A percentile compares a stretch with the other conserved stretches of the same genome.
These are phyloP conservation scores for Colletotrichum orbiculare DNA, from an alignment of 2,329 filamentous ascomycete genomes.

Conservation along the genomic window DNA sequence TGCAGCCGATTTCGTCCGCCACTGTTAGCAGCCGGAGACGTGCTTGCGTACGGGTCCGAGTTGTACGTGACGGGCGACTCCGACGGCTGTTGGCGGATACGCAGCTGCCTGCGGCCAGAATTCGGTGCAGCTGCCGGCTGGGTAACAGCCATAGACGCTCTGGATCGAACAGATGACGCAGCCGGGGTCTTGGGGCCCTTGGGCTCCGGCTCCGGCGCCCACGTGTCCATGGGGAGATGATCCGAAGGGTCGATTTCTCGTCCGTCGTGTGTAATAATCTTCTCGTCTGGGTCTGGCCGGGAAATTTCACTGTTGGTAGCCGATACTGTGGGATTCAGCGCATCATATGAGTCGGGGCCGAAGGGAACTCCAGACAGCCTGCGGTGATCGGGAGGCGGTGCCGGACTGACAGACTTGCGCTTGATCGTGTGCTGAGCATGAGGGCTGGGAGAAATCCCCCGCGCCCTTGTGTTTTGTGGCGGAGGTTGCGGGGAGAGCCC, in stretches of 20 bases:
- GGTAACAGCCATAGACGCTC: slow-evolving; percentile 62
- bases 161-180: slow-evolving; percentile 37
- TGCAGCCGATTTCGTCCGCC: slow-evolving; percentile 70
- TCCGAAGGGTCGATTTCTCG: slow-evolving; percentile 84
- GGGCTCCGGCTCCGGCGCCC: slow-evolving; percentile 80
- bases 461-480: slow-evolving; percentile 50
- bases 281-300: slow-evolving; percentile 64
- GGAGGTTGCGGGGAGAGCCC: slow-evolving; percentile 38
- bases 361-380: slow-evolving; percentile 74
- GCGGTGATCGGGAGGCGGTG: slow-evolving; percentile 64
- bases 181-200: slow-evolving; percentile 45
- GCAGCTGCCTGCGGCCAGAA: slow-evolving; percentile 62
- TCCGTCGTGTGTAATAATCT: slow-evolving; percentile 81
- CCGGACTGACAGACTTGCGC: slow-evolving; percentile 81
- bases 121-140: slow-evolving; percentile 59
- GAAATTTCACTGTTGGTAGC: slow-evolving; percentile 37
- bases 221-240: slow-evolving; percentile 80
- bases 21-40: slow-evolving; percentile 45
- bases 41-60: slow-evolving; percentile 45
- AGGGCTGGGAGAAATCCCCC: slow-evolving; percentile 55
- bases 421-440: slow-evolving; percentile 64
- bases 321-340: slow-evolving; percentile 70
- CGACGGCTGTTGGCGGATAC: slow-evolving; percentile 63
- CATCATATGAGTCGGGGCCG: slow-evolving; percentile 80
- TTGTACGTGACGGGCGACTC: slow-evolving; percentile 46